Conservation (phyloP, 129 eudicot genomes). For the Chrysanthemum seticuspe region DNA sequence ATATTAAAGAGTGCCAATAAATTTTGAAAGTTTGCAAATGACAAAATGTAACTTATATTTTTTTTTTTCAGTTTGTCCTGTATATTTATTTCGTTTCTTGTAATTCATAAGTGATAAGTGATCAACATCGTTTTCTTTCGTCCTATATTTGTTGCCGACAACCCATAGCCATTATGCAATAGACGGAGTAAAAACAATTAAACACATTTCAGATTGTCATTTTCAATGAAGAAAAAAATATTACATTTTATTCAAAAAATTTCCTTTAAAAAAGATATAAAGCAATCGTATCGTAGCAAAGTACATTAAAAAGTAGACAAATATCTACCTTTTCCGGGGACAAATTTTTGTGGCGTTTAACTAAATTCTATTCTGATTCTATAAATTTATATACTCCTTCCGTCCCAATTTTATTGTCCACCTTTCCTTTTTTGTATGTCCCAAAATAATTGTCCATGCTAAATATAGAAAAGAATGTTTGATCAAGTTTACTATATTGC, state of each 20-base stretch:
- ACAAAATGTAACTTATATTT: too few species aligned
- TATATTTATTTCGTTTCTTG: too few species aligned
- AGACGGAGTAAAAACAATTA: not conserved
- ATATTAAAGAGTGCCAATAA: too few species aligned
- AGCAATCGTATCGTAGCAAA: not conserved
- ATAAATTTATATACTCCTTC: not conserved
- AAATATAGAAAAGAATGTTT: too few species aligned
- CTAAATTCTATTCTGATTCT: not conserved
- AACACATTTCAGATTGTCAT: not conserved
- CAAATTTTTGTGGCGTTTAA: not conserved
- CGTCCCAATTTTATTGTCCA: too few species aligned
- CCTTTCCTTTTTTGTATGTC: too few species aligned
- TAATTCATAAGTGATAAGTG: not conserved
- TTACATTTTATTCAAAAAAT: not conserved
- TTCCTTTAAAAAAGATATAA: not conserved
- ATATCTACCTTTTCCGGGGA: not conserved
- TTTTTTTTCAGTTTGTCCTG: too few species aligned
- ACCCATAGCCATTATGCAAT: constrained; percentile 6
- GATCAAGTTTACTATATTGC: too few species aligned
- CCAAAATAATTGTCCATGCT: too few species aligned
- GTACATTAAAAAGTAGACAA: not conserved
- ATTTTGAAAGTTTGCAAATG: too few species aligned
- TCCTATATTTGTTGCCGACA: not conserved
- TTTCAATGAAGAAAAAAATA: not conserved
- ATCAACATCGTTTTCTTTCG: not conserved